Evolutionary conservation across 2,329 filamentous ascomycete species (phyloP), one percentile per base, ranked within the genome.

Genomic region (Neofusicoccum ribis): DNA sequence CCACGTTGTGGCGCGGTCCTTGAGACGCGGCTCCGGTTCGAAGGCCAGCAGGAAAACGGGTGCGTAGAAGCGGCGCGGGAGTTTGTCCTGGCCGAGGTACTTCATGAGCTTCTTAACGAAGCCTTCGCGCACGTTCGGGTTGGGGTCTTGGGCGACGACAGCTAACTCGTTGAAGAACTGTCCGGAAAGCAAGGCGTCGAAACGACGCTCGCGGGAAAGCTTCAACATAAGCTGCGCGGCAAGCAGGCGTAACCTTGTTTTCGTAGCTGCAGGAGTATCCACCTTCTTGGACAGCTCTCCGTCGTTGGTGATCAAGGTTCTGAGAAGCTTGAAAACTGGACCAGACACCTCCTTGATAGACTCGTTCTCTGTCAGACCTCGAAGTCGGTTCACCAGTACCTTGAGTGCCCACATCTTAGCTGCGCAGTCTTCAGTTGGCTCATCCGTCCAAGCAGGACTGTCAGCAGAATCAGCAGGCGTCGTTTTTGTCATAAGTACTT

Each of bases 51-150:
- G 81, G 80, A 97, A 98, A 5, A 96, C 84, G 46, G 97, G 89
- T 0, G 92, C 91, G 76, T 96, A 95, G 83, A 96, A 99, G 9
- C 94, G 88, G 12, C 85, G 81, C 1, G 87, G 84, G 2, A 96
- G 83, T 69, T 85, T 88, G 64, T 85, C 86, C 62, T 90, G 86
- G 9, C 91, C 90, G 4, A 98, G 86, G 72, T 96, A 94, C 78
- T 96, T 97, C 78, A 96, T 95, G 46, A 99, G 82, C 71, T 93
- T 93, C 72, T 89, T 88, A 62, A 95, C 84, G 72, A 99, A 98
- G 1, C 86, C 86, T 52, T 85, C 86, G 39, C 95, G 89, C 34
- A 98, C 92, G 68, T 89, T 85, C 1, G 86, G 80, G 58, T 91
- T 84, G 5, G 84, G 83, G 72, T 97, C 93, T 74, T 98, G 94